A percentile compares a stretch with the other conserved stretches of the same genome.
These are phyloP conservation scores for Graphiopsis chlorocephala DNA, from an alignment of 2,329 filamentous ascomycete species.

Conservation along the genomic window DNA sequence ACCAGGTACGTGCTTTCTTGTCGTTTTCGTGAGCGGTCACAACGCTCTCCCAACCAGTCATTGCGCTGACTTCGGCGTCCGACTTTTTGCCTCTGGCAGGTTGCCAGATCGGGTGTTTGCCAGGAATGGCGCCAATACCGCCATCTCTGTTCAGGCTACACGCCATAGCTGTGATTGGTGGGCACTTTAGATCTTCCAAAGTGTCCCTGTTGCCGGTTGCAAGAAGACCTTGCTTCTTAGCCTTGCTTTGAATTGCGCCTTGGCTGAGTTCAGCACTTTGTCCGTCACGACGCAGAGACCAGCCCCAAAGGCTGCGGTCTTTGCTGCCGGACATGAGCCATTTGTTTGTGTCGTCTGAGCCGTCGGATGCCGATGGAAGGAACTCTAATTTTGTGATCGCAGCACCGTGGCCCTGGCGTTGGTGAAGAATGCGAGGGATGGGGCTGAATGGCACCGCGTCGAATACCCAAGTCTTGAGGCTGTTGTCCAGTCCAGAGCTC, in stretches of 20 bases:
- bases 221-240: conserved; percentile 79
- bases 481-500: conserved; percentile 89
- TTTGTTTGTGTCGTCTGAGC: conserved; percentile 82
- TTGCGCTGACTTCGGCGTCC: conserved; percentile 69
- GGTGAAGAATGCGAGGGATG: conserved; percentile 79
- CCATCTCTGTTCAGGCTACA: conserved; percentile 92
- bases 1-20: conserved; percentile 87
- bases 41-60: conserved; percentile 95
- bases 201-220: conserved; percentile 32
- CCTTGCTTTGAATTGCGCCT: conserved; percentile 80
- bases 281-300: conserved; percentile 89
- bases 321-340: conserved; percentile 88
- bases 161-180: conserved; percentile 87
- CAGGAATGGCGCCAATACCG: conserved; percentile 80
- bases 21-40: conserved; percentile 89
- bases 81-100: conserved; percentile 66
- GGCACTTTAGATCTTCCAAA: conserved; percentile 72
- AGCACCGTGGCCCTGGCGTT: conserved; percentile 82
- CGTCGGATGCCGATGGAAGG: conserved; percentile 83
- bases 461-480: conserved; percentile 93
- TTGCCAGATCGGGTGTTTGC: conserved; percentile 78
- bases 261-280: conserved; percentile 94
- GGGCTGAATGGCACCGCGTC: conserved; percentile 88
- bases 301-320: conserved; percentile 92
- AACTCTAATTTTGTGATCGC: conserved; percentile 81